phyloP scores from a whole-genome alignment of 208 protist species.

The Trypanosoma scelopori region DNA sequence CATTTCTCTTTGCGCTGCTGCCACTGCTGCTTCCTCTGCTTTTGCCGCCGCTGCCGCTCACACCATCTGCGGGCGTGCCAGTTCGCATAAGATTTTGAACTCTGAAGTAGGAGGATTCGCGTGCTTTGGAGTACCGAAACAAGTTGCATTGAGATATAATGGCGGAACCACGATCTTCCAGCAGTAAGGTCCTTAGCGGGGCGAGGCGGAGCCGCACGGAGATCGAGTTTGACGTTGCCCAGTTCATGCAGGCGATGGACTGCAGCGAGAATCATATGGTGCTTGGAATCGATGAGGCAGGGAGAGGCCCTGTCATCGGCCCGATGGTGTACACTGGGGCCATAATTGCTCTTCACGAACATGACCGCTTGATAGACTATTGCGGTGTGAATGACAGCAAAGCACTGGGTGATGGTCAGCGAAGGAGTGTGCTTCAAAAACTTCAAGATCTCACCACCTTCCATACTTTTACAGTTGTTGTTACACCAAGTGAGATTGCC shows the following conservation, averaged over 20 bases:
- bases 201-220: constrained; percentile 43
- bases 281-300: constrained; percentile 95
- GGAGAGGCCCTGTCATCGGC: constrained; percentile 92
- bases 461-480: constrained; percentile 53
- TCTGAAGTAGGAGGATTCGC: not conserved
- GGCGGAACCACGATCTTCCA: constrained; percentile 24
- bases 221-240: constrained; percentile 65
- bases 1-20: too few relatives aligned
- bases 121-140: not conserved
- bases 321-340: constrained; percentile 95
- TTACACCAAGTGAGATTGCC: constrained; percentile 75
- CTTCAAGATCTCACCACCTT: constrained; percentile 69
- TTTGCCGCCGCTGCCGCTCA: too few relatives aligned
- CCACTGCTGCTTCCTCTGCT: too few relatives aligned
- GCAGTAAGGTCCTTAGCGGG: constrained; percentile 38
- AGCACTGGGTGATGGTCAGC: constrained; percentile 52
- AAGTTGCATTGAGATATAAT: not conserved
- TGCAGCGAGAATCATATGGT: constrained; percentile 67
- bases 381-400: constrained; percentile 92
- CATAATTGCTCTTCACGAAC: constrained; percentile 66
- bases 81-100: too few relatives aligned
- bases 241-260: constrained; percentile 53
- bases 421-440: constrained; percentile 49
- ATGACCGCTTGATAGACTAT: constrained; percentile 63
- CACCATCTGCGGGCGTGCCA: too few relatives aligned